Conservation (phyloP, 768 basidiomycete genomes). For the Tricholoma matsutake region DNA sequence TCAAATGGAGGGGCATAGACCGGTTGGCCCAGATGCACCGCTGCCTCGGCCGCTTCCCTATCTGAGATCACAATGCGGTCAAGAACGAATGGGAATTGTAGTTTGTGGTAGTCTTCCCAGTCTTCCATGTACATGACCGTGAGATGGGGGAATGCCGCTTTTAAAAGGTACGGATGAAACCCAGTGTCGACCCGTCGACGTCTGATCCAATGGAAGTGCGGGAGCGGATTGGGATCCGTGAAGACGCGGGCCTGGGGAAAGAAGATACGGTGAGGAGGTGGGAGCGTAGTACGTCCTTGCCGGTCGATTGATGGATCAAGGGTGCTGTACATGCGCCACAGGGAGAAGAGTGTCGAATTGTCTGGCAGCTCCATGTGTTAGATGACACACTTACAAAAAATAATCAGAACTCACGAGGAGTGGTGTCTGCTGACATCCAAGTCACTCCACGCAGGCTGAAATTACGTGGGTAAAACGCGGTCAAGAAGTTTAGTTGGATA, state of each 20-base stretch:
- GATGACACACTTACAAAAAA: constrained; percentile 1
- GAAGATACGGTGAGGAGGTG: constrained; percentile 70
- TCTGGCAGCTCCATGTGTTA: constrained; percentile 33
- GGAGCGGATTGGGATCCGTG: constrained; percentile 40
- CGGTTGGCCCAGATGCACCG: constrained; percentile 31
- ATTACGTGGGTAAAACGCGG: not conserved
- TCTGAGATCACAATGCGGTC: constrained; percentile 79
- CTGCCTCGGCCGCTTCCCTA: constrained; percentile 54
- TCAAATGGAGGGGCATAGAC: constrained; percentile 42
- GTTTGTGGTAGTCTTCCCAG: constrained; percentile 71
- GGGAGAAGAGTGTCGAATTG: constrained; percentile 69
- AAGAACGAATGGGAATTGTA: constrained; percentile 68
- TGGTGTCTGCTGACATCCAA: constrained; percentile 58
- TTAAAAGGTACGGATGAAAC: constrained; percentile 69
- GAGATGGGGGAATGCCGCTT: constrained; percentile 71
- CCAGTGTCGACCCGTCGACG: constrained; percentile 54
- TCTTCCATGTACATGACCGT: constrained; percentile 68
- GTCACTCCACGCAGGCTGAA: constrained; percentile 64
- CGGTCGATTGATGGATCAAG: constrained; percentile 45
- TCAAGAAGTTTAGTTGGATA: not conserved
- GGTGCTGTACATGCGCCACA: constrained; percentile 75
- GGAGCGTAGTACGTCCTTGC: constrained; percentile 48
- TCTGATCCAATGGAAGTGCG: constrained; percentile 32
- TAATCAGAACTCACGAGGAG: constrained; percentile 41
- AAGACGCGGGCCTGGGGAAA: constrained; percentile 69